Evolutionary conservation across 1,139 yeast genomes (phyloP), one percentile per base, ranked within the genome.

Genomic region (Torulaspora globosa): DNA sequence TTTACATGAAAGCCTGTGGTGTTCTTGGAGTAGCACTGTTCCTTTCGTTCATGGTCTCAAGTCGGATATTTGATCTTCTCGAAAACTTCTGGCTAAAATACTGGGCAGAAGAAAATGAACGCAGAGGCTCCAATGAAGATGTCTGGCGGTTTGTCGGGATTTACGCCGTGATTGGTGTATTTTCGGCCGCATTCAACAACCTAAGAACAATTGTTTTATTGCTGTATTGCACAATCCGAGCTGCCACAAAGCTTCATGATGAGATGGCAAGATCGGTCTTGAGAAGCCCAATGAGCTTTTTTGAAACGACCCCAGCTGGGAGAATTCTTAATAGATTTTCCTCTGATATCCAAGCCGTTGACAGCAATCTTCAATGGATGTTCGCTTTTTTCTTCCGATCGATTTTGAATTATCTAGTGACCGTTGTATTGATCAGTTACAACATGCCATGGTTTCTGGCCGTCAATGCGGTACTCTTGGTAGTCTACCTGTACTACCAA

Each of bases 241-340:
- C 85, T 0, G 79, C 89, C 1, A 77, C 70, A 48, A 72, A 68
- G 36, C 65, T 84, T 36, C 92, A 84, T 62, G 76, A 77, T 52
- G 68, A 64, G 26, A 81, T 84, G 88, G 84, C 86, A 0, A 55
- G 56, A 7, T 68, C 83, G 35, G 85, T 84, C 12, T 64, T 83
- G 51, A 70, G 80, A 52, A 80, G 89, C 0, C 90, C 90, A 48
- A 82, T 84, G 87, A 72, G 82, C 1, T 84, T 82, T 62, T 84
- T 84, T 59, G 92, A 84, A 65, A 83, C 89, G 1, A 84, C 90
- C 0, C 92, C 92, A 28, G 72, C 81, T 51, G 92, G 92, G n/a
- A 74, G 92, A 66, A 72, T 84, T 35, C 71, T 82, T 58, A 84
- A 84, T 47, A 63, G 80, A 44, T 86, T 86, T 59, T 79, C 90